Percentiles rank a stretch among this genome's conserved stretches.
Conservation (phyloP, 73 alveolate genomes). For the Tetrahymena malaccensis region DNA sequence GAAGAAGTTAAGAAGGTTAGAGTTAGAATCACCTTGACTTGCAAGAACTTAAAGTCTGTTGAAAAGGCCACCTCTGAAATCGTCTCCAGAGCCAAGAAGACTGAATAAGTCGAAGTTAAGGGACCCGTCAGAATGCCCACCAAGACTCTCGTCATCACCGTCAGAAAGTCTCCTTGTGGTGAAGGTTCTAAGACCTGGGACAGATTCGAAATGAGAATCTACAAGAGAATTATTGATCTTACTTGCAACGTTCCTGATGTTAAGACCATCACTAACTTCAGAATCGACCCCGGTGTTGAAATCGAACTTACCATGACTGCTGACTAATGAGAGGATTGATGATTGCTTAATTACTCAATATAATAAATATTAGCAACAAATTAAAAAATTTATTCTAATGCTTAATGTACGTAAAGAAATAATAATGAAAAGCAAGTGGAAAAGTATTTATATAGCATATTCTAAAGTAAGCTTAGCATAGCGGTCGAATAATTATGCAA, state of each 20-base stretch:
- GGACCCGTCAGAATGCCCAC: conserved; percentile 95
- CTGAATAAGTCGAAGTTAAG: conserved; percentile 19
- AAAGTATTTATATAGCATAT: not conserved
- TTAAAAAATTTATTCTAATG: not conserved
- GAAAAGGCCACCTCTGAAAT: conserved; percentile 36
- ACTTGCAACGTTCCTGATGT: conserved; percentile 78
- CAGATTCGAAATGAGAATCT: conserved; percentile 91
- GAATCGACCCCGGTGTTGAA: conserved; percentile 86
- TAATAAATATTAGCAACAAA: not conserved
- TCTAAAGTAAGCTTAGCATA: not conserved
- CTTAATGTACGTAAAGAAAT: not conserved
- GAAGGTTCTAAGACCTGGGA: conserved; percentile 95
- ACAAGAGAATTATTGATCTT: conserved; percentile 85
- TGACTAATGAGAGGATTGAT: not conserved
- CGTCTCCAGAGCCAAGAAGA: conserved; percentile 21
- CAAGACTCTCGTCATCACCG: conserved; percentile 73
- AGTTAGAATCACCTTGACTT: conserved; percentile 22
- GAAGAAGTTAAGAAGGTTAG: conserved; percentile 12
- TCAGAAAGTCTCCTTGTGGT: conserved; percentile 92
- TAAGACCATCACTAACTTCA: conserved; percentile 83
- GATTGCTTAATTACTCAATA: not conserved
- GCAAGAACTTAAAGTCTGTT: conserved; percentile 14
- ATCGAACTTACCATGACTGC: conserved; percentile 59
- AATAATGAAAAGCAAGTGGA: not conserved
- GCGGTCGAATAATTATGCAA: not conserved